phyloP scores from a whole-genome alignment of 2,329 filamentous ascomycete genomes.

The Arthrobotrys musiformis region DNA sequence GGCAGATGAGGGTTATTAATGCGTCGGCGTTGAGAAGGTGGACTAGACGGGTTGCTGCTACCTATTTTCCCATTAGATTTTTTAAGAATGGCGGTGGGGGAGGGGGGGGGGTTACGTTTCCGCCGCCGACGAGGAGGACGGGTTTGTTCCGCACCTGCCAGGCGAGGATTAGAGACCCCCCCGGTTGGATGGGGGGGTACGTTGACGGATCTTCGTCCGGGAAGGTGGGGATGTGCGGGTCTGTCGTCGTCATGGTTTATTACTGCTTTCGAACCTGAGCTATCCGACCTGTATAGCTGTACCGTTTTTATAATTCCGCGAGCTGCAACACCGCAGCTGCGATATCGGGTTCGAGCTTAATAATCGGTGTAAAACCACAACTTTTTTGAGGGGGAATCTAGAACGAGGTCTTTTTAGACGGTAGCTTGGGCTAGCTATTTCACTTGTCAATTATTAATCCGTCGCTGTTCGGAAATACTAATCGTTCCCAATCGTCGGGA shows the following conservation, averaged over 20 bases:
- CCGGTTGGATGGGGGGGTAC: slow-evolving; percentile 85
- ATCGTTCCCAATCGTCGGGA: no score
- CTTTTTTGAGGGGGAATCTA: no score
- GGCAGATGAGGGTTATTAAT: slow-evolving; percentile 84
- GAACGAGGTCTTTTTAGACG: no score
- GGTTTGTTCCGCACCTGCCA: slow-evolving; percentile 93
- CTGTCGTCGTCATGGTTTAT: background rate
- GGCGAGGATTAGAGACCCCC: slow-evolving; percentile 91
- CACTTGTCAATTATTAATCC: no score
- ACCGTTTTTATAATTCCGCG: no score
- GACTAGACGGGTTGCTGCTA: slow-evolving; percentile 92
- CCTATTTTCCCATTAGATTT: slow-evolving; percentile 68
- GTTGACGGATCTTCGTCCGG: slow-evolving; percentile 60
- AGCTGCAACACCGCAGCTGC: no score
- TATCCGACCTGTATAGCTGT: no score
- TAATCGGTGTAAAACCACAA: no score
- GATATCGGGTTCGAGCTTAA: no score
- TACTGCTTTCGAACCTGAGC: no score
- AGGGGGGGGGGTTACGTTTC: slow-evolving; percentile 73
- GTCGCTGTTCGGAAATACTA: no score
- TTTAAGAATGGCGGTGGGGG: background rate
- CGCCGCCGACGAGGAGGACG: slow-evolving; percentile 92
- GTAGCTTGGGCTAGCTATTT: no score
- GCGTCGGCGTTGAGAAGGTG: slow-evolving; percentile 96
- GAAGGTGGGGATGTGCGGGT: slow-evolving; percentile 40